Conservation (phyloP, 352 stramenopile genomes). For the Phytophthora hibernalis region DNA sequence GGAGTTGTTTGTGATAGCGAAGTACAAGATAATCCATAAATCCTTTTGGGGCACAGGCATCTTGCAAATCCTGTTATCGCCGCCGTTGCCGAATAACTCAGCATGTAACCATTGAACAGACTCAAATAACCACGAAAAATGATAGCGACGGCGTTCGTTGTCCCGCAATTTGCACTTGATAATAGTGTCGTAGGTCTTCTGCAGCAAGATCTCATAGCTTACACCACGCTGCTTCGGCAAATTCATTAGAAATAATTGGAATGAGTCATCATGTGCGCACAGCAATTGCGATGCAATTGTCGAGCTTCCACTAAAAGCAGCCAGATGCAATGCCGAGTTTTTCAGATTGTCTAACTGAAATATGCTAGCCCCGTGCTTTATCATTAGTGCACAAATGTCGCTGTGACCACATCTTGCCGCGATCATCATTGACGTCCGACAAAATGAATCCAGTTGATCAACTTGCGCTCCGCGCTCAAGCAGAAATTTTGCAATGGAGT, state of each 20-base stretch:
- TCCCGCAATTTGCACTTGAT: slow-evolving; percentile 70
- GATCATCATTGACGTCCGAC: slow-evolving; percentile 65
- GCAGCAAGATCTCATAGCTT: slow-evolving; percentile 48
- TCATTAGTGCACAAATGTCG: slow-evolving; percentile 54
- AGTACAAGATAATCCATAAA: slow-evolving; percentile 60
- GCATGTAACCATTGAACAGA: slow-evolving; percentile 51
- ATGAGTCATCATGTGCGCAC: slow-evolving; percentile 50
- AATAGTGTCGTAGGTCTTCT: slow-evolving; percentile 46
- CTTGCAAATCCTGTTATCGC: slow-evolving; percentile 25
- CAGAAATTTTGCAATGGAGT: slow-evolving; percentile 53
- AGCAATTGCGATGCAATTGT: slow-evolving; percentile 53
- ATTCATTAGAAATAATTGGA: slow-evolving; percentile 53
- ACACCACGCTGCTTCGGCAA: slow-evolving; percentile 40
- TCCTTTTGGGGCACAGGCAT: slow-evolving; percentile 39
- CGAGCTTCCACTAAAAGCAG: slow-evolving; percentile 60
- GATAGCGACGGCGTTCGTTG: slow-evolving; percentile 72
- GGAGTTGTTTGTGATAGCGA: slow-evolving; percentile 48
- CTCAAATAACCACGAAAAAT: slow-evolving; percentile 70
- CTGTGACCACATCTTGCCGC: slow-evolving; percentile 62
- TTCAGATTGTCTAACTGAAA: slow-evolving; percentile 64
- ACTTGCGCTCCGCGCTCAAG: slow-evolving; percentile 54
- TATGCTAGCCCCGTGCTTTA: slow-evolving; percentile 52
- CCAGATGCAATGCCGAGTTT: slow-evolving; percentile 74
- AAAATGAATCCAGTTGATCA: slow-evolving; percentile 56
- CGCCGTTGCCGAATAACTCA: slow-evolving; percentile 36